phyloP scores from a whole-genome alignment of 768 basidiomycete species.

The Mycena polygramma region DNA sequence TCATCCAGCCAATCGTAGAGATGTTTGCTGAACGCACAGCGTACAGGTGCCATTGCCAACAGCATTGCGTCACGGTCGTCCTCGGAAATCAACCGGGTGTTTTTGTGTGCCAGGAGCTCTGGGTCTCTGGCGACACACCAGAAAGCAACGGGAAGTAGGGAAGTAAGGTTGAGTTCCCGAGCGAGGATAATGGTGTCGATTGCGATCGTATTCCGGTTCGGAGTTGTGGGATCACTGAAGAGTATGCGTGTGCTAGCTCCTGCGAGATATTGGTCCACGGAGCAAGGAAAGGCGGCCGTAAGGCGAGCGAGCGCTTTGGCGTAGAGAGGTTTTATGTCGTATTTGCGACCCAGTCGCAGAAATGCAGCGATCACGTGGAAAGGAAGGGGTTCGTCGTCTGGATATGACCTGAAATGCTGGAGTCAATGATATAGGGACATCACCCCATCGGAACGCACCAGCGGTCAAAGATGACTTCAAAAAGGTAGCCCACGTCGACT shows the following conservation, averaged over 20 bases:
- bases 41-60: background rate
- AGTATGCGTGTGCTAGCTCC: background rate
- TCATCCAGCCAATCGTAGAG: background rate
- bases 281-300: background rate
- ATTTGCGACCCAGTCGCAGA: slow-evolving; percentile 3
- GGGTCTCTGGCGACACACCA: background rate
- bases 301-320: background rate
- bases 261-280: background rate
- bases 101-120: background rate
- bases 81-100: background rate
- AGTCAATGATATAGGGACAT: background rate
- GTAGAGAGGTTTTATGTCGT: background rate
- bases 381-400: background rate
- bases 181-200: background rate
- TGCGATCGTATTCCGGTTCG: background rate
- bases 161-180: background rate
- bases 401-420: background rate
- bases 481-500: background rate
- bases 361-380: background rate
- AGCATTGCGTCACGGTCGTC: background rate
- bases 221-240: background rate
- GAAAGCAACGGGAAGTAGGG: background rate
- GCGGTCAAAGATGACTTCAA: slow-evolving; percentile 4
- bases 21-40: background rate
- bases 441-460: background rate